phyloP scores from a whole-genome alignment of 495 filamentous ascomycete genomes.

The Pseudoneurospora amorphoporcata region DNA sequence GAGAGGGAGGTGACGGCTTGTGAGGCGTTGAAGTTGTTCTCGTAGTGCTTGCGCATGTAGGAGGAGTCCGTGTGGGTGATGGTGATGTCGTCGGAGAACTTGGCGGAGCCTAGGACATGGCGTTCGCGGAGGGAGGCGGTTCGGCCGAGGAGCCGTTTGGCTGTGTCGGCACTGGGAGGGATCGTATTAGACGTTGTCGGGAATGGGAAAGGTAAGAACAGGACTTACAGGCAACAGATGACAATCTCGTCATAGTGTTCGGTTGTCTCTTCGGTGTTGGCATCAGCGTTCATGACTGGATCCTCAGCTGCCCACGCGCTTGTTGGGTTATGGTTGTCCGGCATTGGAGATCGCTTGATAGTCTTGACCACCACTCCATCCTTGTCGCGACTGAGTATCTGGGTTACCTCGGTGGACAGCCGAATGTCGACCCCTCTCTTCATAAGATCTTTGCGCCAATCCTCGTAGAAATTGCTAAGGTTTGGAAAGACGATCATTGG shows the following conservation, averaged over 20 bases:
- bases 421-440: conserved; percentile 54
- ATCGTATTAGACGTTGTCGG: not conserved
- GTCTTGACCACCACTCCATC: conserved; percentile 44
- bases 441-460: conserved; percentile 53
- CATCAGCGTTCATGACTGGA: conserved; percentile 12
- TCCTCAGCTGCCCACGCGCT: conserved; percentile 20
- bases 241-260: conserved; percentile 62
- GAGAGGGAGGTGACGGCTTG: conserved; percentile 14
- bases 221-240: conserved; percentile 46
- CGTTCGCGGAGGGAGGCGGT: conserved; percentile 55
- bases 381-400: conserved; percentile 46
- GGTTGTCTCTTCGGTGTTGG: conserved; percentile 11
- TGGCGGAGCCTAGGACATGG: conserved; percentile 60
- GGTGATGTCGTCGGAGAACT: conserved; percentile 74
- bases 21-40: conserved; percentile 50
- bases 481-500: conserved; percentile 76
- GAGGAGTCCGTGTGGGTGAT: conserved; percentile 68
- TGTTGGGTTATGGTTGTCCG: conserved; percentile 25
- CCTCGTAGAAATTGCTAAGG: conserved; percentile 57
- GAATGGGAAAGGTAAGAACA: not conserved
- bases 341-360: conserved; percentile 18
- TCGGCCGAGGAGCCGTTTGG: conserved; percentile 51
- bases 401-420: conserved; percentile 50
- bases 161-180: conserved; percentile 48
- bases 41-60: conserved; percentile 70